Conservation (phyloP, 768 basidiomycete genomes). For the Hysterangium stoloniferum region DNA sequence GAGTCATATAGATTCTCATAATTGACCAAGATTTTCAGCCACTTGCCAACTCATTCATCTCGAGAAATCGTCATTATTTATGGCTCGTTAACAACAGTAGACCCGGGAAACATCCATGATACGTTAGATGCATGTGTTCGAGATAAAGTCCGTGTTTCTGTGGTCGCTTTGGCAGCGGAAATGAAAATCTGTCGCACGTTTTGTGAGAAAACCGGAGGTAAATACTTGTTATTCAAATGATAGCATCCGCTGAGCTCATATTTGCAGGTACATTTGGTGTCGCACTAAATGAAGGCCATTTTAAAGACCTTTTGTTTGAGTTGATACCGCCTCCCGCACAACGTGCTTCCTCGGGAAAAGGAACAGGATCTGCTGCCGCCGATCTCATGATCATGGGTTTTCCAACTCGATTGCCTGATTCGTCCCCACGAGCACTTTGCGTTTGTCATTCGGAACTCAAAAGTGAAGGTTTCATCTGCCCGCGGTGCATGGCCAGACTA, state of each 20-base stretch:
- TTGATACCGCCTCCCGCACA: conserved; percentile 92
- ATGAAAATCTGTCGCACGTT: conserved; percentile 96
- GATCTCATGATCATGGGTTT: conserved; percentile 99
- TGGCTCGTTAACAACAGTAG: conserved; percentile 92
- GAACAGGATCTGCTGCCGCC: conserved; percentile 44
- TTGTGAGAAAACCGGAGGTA: conserved; percentile 88
- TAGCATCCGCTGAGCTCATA: not conserved
- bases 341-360: conserved; percentile 39
- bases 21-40: conserved; percentile 39
- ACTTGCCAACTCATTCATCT: conserved; percentile 95
- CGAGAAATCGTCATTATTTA: conserved; percentile 92
- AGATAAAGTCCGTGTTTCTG: conserved; percentile 82
- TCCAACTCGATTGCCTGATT: conserved; percentile 83
- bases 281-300: conserved; percentile 97
- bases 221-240: conserved; percentile 17
- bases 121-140: conserved; percentile 80
- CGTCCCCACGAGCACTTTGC: conserved; percentile 77
- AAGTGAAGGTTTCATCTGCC: conserved; percentile 91
- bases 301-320: conserved; percentile 93
- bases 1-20: not conserved
- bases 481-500: conserved; percentile 84
- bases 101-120: conserved; percentile 94
- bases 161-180: conserved; percentile 93
- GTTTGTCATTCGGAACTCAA: conserved; percentile 91
- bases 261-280: conserved; percentile 68